A percentile compares a stretch with the other conserved stretches of the same genome.
phyloP scores from a whole-genome alignment of 306 rosid species.

The Trichosanthes cucumerina region DNA sequence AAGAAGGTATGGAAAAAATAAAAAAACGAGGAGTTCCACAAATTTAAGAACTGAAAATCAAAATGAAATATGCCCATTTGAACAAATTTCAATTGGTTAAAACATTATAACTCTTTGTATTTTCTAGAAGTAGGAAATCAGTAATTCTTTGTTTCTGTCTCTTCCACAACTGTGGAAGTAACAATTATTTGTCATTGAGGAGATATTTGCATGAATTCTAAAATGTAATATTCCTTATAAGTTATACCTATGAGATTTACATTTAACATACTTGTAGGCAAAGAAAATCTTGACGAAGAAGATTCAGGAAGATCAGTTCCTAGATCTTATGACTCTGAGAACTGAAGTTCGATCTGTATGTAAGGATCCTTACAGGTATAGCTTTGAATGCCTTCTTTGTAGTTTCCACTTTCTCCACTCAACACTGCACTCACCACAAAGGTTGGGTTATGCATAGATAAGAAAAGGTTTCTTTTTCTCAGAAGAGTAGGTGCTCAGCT shows the following conservation, averaged over 20 bases:
- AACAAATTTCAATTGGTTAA: background rate
- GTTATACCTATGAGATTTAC: background rate
- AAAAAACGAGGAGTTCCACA: background rate
- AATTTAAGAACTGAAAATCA: background rate
- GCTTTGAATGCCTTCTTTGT: slow-evolving; percentile 12
- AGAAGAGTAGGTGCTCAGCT: background rate
- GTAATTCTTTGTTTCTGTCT: background rate
- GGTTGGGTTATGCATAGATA: slow-evolving; percentile 2
- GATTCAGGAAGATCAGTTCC: slow-evolving; percentile 89
- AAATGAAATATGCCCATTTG: background rate
- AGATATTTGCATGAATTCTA: background rate
- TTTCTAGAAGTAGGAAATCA: background rate
- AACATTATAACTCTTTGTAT: background rate
- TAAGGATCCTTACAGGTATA: slow-evolving; percentile 95
- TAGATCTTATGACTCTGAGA: slow-evolving; percentile 74
- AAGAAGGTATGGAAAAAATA: background rate
- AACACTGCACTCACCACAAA: background rate
- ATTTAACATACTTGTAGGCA: slow-evolving; percentile 51
- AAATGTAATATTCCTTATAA: background rate
- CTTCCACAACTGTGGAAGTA: background rate
- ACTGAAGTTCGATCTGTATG: slow-evolving; percentile 72
- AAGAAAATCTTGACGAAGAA: slow-evolving; percentile 66
- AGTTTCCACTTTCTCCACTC: slow-evolving; percentile 20
- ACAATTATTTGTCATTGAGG: background rate
- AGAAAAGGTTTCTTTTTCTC: slow-evolving; percentile 3